Percentiles rank a stretch among this genome's conserved stretches.
Evolutionary conservation across 345 rosid species (phyloP).

Genomic region (Hibiscus tridactylites): DNA sequence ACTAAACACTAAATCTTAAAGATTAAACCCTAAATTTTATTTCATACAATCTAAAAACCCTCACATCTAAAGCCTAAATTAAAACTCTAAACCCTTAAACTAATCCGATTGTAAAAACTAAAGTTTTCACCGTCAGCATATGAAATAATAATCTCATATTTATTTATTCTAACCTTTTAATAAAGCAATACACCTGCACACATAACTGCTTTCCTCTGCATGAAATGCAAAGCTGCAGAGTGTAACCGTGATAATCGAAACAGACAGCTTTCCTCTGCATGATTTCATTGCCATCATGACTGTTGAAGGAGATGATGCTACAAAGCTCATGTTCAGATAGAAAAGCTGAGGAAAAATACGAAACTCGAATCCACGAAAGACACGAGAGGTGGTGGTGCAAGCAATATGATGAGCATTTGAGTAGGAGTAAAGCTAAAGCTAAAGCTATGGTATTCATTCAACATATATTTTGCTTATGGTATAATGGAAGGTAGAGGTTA

Average conservation of each 20-base stretch:
- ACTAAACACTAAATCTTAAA: too few relatives aligned
- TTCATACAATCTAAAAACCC: too few relatives aligned
- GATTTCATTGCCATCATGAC: slow-evolving; percentile 34
- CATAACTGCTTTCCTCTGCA: too few relatives aligned
- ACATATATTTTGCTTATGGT: neutral
- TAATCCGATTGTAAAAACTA: too few relatives aligned
- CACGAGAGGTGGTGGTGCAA: neutral
- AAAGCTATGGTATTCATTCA: slow-evolving; percentile 11
- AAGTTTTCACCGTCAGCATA: too few relatives aligned
- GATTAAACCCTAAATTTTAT: too few relatives aligned
- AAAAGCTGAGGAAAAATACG: neutral
- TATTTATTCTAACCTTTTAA: too few relatives aligned
- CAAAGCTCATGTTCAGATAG: slow-evolving; percentile 31
- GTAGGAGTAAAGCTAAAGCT: slow-evolving; percentile 74
- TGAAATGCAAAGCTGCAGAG: slow-evolving; percentile 47
- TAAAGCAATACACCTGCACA: too few relatives aligned
- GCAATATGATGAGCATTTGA: slow-evolving; percentile 18
- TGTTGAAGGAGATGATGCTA: slow-evolving; percentile 16
- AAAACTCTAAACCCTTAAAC: too few relatives aligned
- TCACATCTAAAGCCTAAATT: too few relatives aligned
- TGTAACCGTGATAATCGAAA: slow-evolving; percentile 34
- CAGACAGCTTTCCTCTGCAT: slow-evolving; percentile 49
- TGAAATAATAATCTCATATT: too few relatives aligned
- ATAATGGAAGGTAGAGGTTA: slow-evolving; percentile 23
- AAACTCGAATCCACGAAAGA: too few relatives aligned